Base-by-base conservation (phyloP, 805 yeast species). In the Candida gorgasii region DNA sequence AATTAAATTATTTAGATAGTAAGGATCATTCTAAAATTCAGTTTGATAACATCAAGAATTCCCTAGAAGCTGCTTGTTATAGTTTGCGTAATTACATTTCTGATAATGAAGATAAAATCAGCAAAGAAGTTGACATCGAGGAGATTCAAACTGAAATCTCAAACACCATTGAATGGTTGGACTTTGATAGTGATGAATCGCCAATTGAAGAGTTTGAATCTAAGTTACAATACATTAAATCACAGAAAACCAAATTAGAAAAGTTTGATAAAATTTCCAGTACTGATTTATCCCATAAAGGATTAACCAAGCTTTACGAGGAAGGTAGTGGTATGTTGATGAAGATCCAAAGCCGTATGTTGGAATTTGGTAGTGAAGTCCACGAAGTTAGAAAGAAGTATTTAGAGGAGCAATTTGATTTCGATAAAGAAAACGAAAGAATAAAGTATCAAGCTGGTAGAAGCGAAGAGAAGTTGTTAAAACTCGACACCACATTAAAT, bases 131-230 rank as follows among this genome's bases (percentile, higher is more conserved):
- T 1, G 22, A 29, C 9, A 43, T 52, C 18, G 48, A 42, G 9
- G 49, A 46, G 6, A 49, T 54, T 26, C 44, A 51, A 20, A 26
- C 40, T 0, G 47, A 66, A 5, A 76, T 84, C 4, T 43, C 67
- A 12, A 80, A 78, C 8, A 63, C 70, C 18, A 63, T 86, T 35
- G 92, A 84, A 45, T 88, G 96, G 96, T 65, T 89, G 28, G 95
- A 88, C 38, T 79, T 77, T 52, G 89, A 80, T 13, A 73, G 87
- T 27, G 85, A 77, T 41, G 69, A 65, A 16, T 76, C 86, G 1
- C 48, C 61, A 3, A 12, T 57, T 15, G 55, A 56, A 3, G 65
- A 61, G 5, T 46, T 69, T 9, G 41, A 53, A 33, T 54, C 43
- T 8, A 69, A 63, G 47, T 39, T 55, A 15, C 41, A 47, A n/a